These are phyloP conservation scores for Lactarius deliciosus DNA, from an alignment of 768 basidiomycete species.

Conservation along the genomic window DNA sequence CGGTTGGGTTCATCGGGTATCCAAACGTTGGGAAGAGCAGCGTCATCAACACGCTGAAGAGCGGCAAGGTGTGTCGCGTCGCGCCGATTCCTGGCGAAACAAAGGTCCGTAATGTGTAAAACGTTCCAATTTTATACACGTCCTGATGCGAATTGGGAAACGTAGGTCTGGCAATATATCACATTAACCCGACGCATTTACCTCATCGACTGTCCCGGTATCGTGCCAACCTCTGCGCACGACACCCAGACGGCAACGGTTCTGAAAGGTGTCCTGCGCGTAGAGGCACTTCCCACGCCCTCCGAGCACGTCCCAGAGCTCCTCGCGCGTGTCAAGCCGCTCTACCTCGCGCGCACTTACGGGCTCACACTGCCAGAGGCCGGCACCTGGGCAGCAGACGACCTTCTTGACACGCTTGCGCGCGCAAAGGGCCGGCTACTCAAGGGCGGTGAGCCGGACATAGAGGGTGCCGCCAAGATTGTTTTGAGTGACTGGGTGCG, in stretches of 20 bases:
- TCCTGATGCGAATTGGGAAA: background rate
- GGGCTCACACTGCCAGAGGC: conserved; percentile 61
- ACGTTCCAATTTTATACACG: background rate
- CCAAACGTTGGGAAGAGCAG: conserved; percentile 98
- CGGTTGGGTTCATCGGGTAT: conserved; percentile 96
- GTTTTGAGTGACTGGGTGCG: conserved; percentile 95
- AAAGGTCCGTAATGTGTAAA: conserved; percentile 46
- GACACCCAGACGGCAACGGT: conserved; percentile 91
- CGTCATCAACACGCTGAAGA: conserved; percentile 98
- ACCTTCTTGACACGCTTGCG: conserved; percentile 81
- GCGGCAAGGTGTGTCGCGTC: conserved; percentile 94
- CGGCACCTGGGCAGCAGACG: conserved; percentile 67
- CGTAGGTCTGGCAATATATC: conserved; percentile 96
- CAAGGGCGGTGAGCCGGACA: conserved; percentile 92
- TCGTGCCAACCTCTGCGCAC: conserved; percentile 90
- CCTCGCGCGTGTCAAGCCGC: conserved; percentile 87
- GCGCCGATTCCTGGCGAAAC: conserved; percentile 98
- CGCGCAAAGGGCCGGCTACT: conserved; percentile 88
- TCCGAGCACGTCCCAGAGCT: conserved; percentile 89
- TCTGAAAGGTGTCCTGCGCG: conserved; percentile 94
- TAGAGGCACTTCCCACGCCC: conserved; percentile 90
- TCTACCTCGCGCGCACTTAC: conserved; percentile 88
- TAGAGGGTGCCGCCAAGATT: conserved; percentile 92
- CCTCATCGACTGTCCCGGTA: conserved; percentile 98
- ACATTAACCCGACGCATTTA: conserved; percentile 94